A percentile compares a stretch with the other conserved stretches of the same genome.
These are phyloP conservation scores for Aquilaria agallochum DNA, from an alignment of 441 rosid genomes.

Conservation along the genomic window DNA sequence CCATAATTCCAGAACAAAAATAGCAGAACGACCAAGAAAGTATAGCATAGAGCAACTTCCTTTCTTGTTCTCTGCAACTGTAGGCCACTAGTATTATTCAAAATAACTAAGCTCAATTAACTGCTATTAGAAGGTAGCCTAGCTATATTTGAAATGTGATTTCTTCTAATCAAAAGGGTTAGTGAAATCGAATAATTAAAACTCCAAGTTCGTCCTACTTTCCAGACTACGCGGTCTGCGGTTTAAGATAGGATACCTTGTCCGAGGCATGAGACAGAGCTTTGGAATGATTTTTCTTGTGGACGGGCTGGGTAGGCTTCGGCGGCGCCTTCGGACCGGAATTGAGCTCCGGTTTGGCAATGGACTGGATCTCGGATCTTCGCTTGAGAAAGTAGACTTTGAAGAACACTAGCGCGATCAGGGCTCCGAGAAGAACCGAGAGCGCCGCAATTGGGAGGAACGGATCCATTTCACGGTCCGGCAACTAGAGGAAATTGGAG, in stretches of 20 bases:
- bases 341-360: slow-evolving; percentile 58
- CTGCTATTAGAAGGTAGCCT: too few relatives aligned
- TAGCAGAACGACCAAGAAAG: too few relatives aligned
- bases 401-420: slow-evolving; percentile 71
- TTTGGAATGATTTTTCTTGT: slow-evolving; percentile 64
- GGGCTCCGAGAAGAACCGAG: slow-evolving; percentile 62
- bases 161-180: background rate
- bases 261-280: slow-evolving; percentile 62
- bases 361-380: slow-evolving; percentile 74
- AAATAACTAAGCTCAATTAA: too few relatives aligned
- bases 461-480: slow-evolving; percentile 51
- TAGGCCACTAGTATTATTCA: too few relatives aligned
- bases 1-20: too few relatives aligned
- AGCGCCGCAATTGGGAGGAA: slow-evolving; percentile 31
- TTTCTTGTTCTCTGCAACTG: too few relatives aligned
- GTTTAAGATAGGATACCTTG: slow-evolving; percentile 38
- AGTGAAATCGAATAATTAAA: too few relatives aligned
- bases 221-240: background rate
- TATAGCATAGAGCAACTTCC: too few relatives aligned
- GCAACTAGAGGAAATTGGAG: background rate
- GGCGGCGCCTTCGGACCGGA: slow-evolving; percentile 49
- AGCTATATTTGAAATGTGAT: background rate
- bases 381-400: slow-evolving; percentile 64
- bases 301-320: slow-evolving; percentile 34
- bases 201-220: too few relatives aligned